A percentile compares a stretch with the other conserved stretches of the same genome.
Evolutionary conservation across 306 rosid species (phyloP).

Genomic region (Dryas drummondii): DNA sequence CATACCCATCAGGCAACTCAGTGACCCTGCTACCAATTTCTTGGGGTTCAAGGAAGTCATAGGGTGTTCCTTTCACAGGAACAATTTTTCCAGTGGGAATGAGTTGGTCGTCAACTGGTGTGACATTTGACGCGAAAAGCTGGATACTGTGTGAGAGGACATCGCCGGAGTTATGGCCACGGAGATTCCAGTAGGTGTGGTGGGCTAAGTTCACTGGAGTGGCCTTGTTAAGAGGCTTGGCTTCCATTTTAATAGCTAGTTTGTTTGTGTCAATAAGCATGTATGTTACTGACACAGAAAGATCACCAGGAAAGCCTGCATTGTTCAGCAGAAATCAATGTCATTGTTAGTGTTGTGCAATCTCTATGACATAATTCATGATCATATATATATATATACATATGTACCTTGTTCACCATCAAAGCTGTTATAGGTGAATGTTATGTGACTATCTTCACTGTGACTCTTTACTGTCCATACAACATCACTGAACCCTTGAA

Average conservation of each 20-base stretch:
- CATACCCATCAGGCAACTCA: constrained; percentile 49
- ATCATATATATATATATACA: background rate
- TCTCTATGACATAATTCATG: background rate
- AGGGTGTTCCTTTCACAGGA: constrained; percentile 45
- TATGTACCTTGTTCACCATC: constrained; percentile 63
- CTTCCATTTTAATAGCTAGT: constrained; percentile 51
- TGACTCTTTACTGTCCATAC: constrained; percentile 48
- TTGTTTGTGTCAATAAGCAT: constrained; percentile 36
- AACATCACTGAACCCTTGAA: constrained; percentile 54
- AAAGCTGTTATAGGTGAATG: constrained; percentile 45
- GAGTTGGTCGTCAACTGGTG: constrained; percentile 52
- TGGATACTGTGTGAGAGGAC: constrained; percentile 55
- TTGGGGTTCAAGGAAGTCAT: constrained; percentile 50
- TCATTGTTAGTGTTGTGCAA: background rate
- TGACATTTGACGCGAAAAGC: constrained; percentile 48
- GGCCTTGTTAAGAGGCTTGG: constrained; percentile 46
- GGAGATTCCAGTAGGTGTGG: constrained; percentile 66
- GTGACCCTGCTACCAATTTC: constrained; percentile 41
- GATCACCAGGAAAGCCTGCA: constrained; percentile 70
- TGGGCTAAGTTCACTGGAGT: constrained; percentile 77
- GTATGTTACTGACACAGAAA: constrained; percentile 55
- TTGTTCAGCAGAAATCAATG: background rate
- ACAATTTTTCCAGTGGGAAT: constrained; percentile 50
- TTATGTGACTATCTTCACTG: constrained; percentile 39
- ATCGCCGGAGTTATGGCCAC: constrained; percentile 63